Evolutionary conservation across 495 filamentous ascomycete genomes (phyloP), one percentile per base, ranked within the genome.

Genomic region (Podospora australis): DNA sequence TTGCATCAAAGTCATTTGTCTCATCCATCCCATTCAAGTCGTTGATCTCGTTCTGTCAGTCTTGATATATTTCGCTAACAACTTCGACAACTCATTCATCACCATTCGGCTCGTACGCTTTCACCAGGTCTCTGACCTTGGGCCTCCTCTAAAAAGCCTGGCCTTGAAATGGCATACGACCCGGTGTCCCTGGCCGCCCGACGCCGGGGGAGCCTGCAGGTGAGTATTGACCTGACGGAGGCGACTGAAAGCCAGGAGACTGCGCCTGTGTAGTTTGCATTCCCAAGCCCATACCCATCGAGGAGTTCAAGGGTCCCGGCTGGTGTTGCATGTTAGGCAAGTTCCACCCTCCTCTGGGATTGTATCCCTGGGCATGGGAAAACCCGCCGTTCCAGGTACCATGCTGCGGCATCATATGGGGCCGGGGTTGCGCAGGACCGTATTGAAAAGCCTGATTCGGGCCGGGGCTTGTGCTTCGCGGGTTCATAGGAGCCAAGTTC

Each of bases 111-210:
- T 58, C 57, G 32, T 58, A 58, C 4, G 24, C 43, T 34, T 9
- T 54, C 22, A n/a, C 54, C 39, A 58, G 21, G 20, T 58, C 50
- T 17, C 8, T 42, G 36, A 59, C 59, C 32, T 16, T 47, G 49
- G 44, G 50, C 22, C 38, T 44, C 19, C 28, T 38, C 49, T 64
- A 71, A 26, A 72, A 72, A 32, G 64, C 68, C 22, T 72, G 67
- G 17, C 67, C 67, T 13, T 73, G 67, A 24, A 59, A 60, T 50
- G 52, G 48, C 60, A 62, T 53, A 9, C 50, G 47, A 7, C 62
- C 53, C 39, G 69, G 52, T 43, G 69, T 59, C 38, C 60, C 34
- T 22, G 62, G 39, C 53, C 59, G 56, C 17, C 55, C 21, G 6
- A 52, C 57, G 1, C 40, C 34, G 30, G 54, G 29, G 2, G 41